Evolutionary conservation across 179 eudicot species (phyloP).

Genomic region (Silene noctiflora): DNA sequence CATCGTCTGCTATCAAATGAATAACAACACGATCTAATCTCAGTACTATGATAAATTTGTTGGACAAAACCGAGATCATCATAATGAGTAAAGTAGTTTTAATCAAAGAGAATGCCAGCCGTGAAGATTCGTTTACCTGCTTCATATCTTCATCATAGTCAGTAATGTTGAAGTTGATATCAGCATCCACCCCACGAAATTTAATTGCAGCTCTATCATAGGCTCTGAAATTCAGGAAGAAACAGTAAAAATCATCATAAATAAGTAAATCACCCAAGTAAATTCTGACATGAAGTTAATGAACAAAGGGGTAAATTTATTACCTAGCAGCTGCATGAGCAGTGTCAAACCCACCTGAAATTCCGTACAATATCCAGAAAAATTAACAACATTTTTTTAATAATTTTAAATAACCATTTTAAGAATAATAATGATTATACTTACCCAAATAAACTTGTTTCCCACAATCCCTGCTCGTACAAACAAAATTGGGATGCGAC

Average conservation of each 20-base stretch:
- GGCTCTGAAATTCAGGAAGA: constrained; percentile 31
- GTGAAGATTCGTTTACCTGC: constrained; percentile 47
- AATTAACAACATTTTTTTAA: not conserved
- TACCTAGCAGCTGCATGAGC: constrained; percentile 49
- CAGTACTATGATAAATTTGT: not conserved
- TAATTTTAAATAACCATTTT: too few species aligned
- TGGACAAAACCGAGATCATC: not conserved
- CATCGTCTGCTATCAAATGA: constrained; percentile 26
- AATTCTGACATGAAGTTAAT: constrained; percentile 27
- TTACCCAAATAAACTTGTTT: constrained; percentile 49
- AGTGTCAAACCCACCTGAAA: constrained; percentile 47
- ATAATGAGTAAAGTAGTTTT: constrained; percentile 22
- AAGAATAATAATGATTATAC: constrained; percentile 6
- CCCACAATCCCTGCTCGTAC: constrained; percentile 43
- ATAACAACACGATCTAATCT: constrained; percentile 1
- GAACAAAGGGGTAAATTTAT: not conserved
- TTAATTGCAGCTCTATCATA: constrained; percentile 68
- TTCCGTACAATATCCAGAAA: constrained; percentile 42
- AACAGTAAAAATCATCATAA: constrained; percentile 1
- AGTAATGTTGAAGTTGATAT: constrained; percentile 46
- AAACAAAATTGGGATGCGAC: constrained; percentile 9
- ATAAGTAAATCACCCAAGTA: not conserved
- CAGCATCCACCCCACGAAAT: constrained; percentile 59
- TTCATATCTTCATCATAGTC: constrained; percentile 56
- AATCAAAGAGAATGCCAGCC: constrained; percentile 61